Base-by-base conservation (phyloP, 768 basidiomycete genomes). In the Hypholoma fasciculare region DNA sequence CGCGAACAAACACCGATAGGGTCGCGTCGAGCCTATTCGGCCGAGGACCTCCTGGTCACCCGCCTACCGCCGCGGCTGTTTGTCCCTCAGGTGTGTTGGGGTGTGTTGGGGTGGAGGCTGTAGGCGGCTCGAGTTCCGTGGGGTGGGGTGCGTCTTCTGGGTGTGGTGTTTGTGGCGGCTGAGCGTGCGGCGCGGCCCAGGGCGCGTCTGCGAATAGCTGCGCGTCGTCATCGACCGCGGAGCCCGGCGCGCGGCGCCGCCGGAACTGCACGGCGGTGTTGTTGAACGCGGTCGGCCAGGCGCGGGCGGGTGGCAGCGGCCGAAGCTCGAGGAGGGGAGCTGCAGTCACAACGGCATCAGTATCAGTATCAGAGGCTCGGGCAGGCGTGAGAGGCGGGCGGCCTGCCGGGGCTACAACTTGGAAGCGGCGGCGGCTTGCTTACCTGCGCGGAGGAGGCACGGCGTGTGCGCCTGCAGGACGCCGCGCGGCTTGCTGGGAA, bases 211-310 rank as follows among this genome's bases (percentile, higher is more conserved):
- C 34, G 44, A 46, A 44, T 37, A 47, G 54, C 30, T 38, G 11
- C 20, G 11, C 48, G 48, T 49, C 48, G 27, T 49, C 43, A 16
- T 47, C 44, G 44, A 12, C 43, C 23, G 13, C 27, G 34, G 19
- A 27, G 27, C 16, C 39, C 19, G 17, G 43, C 34, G 54, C 11
- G 53, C 30, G 43, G 30, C 20, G 36, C 43, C 17, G 54, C 19
- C 43, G 60, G 54, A 61, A 84, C 69, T 90, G 89, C 1, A 87
- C 73, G 13, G 87, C 77, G 34, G 80, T 82, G 68, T 81, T 87
- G 66, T 84, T 89, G 76, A 91, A 91, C 16, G 88, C 88, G 17
- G 82, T 80, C 17, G 85, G 80, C 72, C 79, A 84, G 6, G 71
- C 58, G 20, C 60, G 58, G n/a, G 80, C 82, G 38, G 70, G 61